Evolutionary conservation across 352 stramenopile species (phyloP).

Genomic region (Globisporangium apiculatum): DNA sequence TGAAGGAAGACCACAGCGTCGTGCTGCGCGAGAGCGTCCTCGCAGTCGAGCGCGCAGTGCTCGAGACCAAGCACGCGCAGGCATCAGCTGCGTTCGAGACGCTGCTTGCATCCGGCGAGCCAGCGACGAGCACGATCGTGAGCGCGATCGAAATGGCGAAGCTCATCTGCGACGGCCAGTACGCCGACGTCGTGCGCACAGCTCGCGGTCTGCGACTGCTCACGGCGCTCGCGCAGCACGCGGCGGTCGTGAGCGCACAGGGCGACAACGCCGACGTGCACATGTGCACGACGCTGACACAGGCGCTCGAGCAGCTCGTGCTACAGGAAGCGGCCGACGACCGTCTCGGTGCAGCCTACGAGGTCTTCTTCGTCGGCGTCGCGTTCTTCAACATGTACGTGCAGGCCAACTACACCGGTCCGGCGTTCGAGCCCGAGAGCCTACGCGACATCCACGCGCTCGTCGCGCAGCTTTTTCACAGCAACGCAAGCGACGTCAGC

Average conservation of each 20-base stretch:
- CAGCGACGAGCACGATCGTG: slow-evolving; percentile 5
- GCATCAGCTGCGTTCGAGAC: slow-evolving; percentile 18
- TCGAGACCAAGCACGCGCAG: slow-evolving; percentile 38
- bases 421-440: slow-evolving; percentile 46
- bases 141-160: slow-evolving; percentile 38
- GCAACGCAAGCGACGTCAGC: slow-evolving; percentile 7
- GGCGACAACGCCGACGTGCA: slow-evolving; percentile 26
- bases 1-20: slow-evolving; percentile 28
- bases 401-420: slow-evolving; percentile 77
- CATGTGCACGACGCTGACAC: slow-evolving; percentile 35
- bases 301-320: slow-evolving; percentile 35
- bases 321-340: slow-evolving; percentile 22
- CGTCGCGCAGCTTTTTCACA: slow-evolving; percentile 22
- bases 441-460: slow-evolving; percentile 44
- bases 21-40: slow-evolving; percentile 30
- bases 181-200: slow-evolving; percentile 49
- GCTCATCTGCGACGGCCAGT: slow-evolving; percentile 51
- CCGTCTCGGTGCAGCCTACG: slow-evolving; percentile 36
- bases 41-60: slow-evolving; percentile 40
- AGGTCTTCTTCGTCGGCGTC: slow-evolving; percentile 51
- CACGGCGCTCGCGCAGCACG: slow-evolving; percentile 10
- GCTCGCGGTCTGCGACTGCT: slow-evolving; percentile 27
- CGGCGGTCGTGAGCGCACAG: slow-evolving; percentile 7
- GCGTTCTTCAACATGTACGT: slow-evolving; percentile 76
- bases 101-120: neutral